These are phyloP conservation scores for Colletotrichum paranaense DNA, from an alignment of 2,329 filamentous ascomycete species.

Conservation along the genomic window DNA sequence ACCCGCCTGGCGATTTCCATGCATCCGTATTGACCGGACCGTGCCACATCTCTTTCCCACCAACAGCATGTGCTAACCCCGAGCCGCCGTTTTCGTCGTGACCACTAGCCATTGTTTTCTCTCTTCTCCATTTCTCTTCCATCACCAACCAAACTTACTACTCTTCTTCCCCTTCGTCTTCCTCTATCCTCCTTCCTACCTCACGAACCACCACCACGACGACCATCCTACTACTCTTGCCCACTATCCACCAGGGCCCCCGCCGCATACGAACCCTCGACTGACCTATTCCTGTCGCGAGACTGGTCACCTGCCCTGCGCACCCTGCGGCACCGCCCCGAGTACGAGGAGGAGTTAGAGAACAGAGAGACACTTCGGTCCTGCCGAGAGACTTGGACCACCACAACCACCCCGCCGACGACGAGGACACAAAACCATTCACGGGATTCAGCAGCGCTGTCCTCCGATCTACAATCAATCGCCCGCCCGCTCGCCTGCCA, in stretches of 20 bases:
- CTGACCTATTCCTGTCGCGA: conserved; percentile 20
- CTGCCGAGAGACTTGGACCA: conserved; percentile 18
- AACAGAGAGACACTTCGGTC: conserved; percentile 14
- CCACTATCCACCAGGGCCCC: neutral
- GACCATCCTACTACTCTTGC: neutral
- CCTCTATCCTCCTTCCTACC: neutral
- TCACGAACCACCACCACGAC: conserved; percentile 15
- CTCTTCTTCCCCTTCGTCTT: conserved; percentile 1
- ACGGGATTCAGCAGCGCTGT: conserved; percentile 67
- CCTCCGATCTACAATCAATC: conserved; percentile 44
- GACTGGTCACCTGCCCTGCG: conserved; percentile 21
- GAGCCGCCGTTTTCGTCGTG: conserved; percentile 34
- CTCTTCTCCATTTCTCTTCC: conserved; percentile 32
- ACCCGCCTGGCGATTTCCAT: conserved; percentile 22
- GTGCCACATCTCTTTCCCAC: conserved; percentile 31
- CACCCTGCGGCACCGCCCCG: conserved; percentile 6
- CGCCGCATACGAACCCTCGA: conserved; percentile 24
- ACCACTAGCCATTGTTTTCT: conserved; percentile 35
- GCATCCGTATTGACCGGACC: conserved; percentile 28
- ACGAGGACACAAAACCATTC: conserved; percentile 26
- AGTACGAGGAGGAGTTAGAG: conserved; percentile 28
- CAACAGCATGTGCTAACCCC: conserved; percentile 36
- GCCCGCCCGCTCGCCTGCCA: neutral
- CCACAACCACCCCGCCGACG: conserved; percentile 22
- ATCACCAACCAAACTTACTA: conserved; percentile 18